phyloP scores from a whole-genome alignment of 2,329 filamentous ascomycete genomes.

The Alternaria solani region DNA sequence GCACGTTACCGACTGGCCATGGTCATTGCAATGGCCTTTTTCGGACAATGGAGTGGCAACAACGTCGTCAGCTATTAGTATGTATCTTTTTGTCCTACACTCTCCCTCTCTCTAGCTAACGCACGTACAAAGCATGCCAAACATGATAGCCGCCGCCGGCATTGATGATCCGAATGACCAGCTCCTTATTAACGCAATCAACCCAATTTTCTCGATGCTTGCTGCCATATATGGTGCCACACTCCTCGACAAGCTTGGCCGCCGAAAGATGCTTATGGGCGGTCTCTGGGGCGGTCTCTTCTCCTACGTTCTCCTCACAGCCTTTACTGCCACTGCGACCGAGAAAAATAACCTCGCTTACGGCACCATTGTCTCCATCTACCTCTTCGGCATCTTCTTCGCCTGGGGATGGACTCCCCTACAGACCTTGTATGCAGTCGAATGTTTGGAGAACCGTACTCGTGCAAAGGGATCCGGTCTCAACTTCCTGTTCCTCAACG shows the following conservation, averaged over 20 bases:
- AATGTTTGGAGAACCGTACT: slow-evolving; percentile 51
- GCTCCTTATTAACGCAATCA: slow-evolving; percentile 53
- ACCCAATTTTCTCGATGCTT: slow-evolving; percentile 51
- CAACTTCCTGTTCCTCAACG: slow-evolving; percentile 47
- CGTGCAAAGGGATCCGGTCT: slow-evolving; percentile 49
- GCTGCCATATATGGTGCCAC: slow-evolving; percentile 52
- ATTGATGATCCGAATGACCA: slow-evolving; percentile 42
- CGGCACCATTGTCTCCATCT: slow-evolving; percentile 52
- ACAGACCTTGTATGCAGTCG: slow-evolving; percentile 52
- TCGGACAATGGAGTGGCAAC: slow-evolving; percentile 54
- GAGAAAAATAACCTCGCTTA: slow-evolving; percentile 43
- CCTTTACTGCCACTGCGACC: slow-evolving; percentile 44
- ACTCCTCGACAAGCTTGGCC: slow-evolving; percentile 43
- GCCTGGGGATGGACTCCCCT: slow-evolving; percentile 53
- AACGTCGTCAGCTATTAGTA: slow-evolving; percentile 41
- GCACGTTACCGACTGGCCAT: slow-evolving; percentile 48
- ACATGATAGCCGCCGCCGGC: not conserved
- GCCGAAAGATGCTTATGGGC: slow-evolving; percentile 49
- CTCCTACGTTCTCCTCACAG: slow-evolving; percentile 48
- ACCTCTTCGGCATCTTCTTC: slow-evolving; percentile 53
- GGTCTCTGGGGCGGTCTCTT: slow-evolving; percentile 47
- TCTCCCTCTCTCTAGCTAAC: too few species aligned
- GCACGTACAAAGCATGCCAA: too few species aligned
- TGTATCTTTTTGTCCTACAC: too few species aligned
- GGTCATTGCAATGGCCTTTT: slow-evolving; percentile 54